phyloP scores from a whole-genome alignment of 352 stramenopile species.

The Phytopythium ostracodes region DNA sequence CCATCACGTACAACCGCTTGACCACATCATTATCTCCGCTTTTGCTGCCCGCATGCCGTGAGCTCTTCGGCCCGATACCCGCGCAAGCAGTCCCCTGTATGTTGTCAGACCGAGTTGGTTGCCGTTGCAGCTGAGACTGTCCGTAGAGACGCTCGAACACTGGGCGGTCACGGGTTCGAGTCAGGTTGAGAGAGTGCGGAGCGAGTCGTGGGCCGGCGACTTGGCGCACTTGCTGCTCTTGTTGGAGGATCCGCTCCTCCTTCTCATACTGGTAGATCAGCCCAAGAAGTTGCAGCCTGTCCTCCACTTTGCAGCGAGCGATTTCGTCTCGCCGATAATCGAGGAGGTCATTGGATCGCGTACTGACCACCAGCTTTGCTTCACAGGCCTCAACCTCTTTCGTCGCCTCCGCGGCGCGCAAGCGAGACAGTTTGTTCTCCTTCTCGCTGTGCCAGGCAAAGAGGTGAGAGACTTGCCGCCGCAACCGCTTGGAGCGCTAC shows the following conservation, averaged over 20 bases:
- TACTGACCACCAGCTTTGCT: constrained; percentile 29
- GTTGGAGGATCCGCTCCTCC: constrained; percentile 33
- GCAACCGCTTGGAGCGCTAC: constrained; percentile 57
- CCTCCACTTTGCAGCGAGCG: constrained; percentile 58
- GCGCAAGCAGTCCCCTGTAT: neutral
- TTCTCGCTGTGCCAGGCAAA: constrained; percentile 61
- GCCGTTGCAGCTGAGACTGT: constrained; percentile 21
- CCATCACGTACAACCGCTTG: constrained; percentile 32
- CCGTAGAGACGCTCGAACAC: constrained; percentile 55
- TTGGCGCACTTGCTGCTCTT: constrained; percentile 10
- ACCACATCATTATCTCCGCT: constrained; percentile 13
- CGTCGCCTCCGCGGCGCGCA: constrained; percentile 31
- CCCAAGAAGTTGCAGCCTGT: constrained; percentile 60
- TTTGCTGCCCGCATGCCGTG: constrained; percentile 1
- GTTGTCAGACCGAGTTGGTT: neutral
- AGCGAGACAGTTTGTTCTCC: constrained; percentile 39
- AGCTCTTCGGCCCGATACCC: neutral
- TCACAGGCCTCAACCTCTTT: constrained; percentile 26
- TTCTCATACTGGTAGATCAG: constrained; percentile 71
- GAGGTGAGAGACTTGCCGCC: constrained; percentile 54
- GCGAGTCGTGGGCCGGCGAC: constrained; percentile 32
- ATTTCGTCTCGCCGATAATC: constrained; percentile 40
- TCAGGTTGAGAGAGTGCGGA: constrained; percentile 47
- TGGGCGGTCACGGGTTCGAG: constrained; percentile 16
- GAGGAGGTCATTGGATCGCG: constrained; percentile 29